Evolutionary conservation across 176 grass and related monocot species (phyloP), one percentile per base, ranked within the genome.

Genomic region (Oryza coarctata): DNA sequence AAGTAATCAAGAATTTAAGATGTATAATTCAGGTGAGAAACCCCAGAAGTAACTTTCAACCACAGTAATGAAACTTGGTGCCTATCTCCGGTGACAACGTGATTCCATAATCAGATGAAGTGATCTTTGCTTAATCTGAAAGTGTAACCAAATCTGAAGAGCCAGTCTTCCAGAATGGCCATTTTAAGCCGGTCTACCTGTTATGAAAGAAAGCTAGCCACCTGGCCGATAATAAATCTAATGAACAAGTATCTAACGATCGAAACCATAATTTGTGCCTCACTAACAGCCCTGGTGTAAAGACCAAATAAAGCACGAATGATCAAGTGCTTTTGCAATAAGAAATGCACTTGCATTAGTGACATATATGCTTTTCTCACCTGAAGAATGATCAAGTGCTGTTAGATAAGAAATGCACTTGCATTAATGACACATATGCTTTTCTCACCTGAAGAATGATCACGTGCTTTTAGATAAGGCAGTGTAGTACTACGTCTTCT

Each of bases 261-360:
- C 47, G 40, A 74, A 74, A 70, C 65, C 39, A 71, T 76, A 27
- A 82, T 77, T 77, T 82, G 39, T 38, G 28, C 29, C 38, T 39
- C 38, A 39, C 38, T 39, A 39, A 39, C 2, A 7, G 9, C 38
- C 65, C 55, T 34, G 33, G 57, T 78, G 32, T 78, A 78, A 39
- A 39, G 38, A 39, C 38, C 38, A 39, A 78, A 58, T 25, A 9
- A 20, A 1, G 28, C 32, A 60, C 20, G 47, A 50, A 50, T 33
- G 23, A 11, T 7, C 45, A 11, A 50, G 17, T 50, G 13, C 47
- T 50, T 17, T 50, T 50, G 47, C 47, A 20, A 50, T 50, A 18
- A 50, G 17, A 39, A 32, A 20, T 50, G 47, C 47, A 7, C 5
- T 20, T 50, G 47, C 15, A 50, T 50, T 15, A 39, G 47, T 50